Conservation (phyloP, 139 green algal species). For the Chara braunii region DNA sequence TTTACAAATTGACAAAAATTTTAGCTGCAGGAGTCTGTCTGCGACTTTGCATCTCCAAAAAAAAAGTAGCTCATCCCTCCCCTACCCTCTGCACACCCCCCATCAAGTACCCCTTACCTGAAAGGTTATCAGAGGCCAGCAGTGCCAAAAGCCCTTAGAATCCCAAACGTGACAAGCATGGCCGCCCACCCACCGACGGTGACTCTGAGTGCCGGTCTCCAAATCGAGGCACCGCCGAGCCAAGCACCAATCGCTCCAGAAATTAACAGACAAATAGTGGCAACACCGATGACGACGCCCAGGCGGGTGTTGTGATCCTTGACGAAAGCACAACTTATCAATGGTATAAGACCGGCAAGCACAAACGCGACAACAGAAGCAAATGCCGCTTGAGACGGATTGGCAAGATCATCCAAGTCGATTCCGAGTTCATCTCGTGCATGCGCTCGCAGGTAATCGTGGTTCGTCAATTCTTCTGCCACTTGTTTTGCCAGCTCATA, state of each 20-base stretch:
- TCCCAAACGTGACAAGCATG: conserved; percentile 65
- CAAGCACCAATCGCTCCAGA: conserved; percentile 62
- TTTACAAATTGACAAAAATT: too few species aligned
- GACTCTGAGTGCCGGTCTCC: conserved; percentile 52
- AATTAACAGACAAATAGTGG: conserved; percentile 43
- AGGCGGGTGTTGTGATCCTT: conserved; percentile 39
- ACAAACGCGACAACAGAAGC: conserved; percentile 55
- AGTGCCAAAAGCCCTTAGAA: conserved; percentile 52
- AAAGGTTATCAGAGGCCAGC: conserved; percentile 21
- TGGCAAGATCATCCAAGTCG: conserved; percentile 75
- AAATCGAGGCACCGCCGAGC: conserved; percentile 56
- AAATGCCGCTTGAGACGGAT: conserved; percentile 58
- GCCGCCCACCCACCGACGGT: conserved; percentile 73
- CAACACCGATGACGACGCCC: conserved; percentile 38
- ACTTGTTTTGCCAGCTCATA: conserved; percentile 56
- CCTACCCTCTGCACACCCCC: too few species aligned
- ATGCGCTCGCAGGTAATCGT: conserved; percentile 71
- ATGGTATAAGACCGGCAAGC: conserved; percentile 57
- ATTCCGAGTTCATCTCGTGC: conserved; percentile 83
- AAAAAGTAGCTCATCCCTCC: too few species aligned
- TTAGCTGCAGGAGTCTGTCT: too few species aligned
- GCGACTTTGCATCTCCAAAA: too few species aligned
- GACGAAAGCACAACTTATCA: conserved; percentile 61
- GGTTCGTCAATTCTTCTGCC: conserved; percentile 34
- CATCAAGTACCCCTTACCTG: too few species aligned